Base-by-base conservation (phyloP, 2,329 filamentous ascomycete genomes). In the Alternaria gansuensis region DNA sequence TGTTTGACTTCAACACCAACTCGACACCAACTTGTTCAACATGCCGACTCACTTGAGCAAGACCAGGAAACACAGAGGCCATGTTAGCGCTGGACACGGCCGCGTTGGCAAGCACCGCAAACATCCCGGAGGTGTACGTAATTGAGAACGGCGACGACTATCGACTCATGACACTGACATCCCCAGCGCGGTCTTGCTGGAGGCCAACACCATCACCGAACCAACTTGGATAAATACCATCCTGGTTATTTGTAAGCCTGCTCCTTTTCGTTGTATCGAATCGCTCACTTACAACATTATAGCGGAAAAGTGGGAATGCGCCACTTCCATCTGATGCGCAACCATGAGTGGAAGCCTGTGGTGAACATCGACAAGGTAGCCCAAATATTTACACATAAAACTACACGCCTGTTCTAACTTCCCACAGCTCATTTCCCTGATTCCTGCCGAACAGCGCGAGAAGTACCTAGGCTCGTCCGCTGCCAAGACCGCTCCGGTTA, bases 61-160 rank as follows among this genome's bases (percentile, higher is more conserved):
- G 64, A 77, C 74, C 57, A 62, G 74, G 57, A 76, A 76, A 64
- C 74, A 76, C 87, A 93, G 94, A 87, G 94, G 94, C 83, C 92
- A 99, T 86, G 95, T 99, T 81, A 96, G 91, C 80, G 92, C 93
- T 87, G 51, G 95, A 87, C 89, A 98, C 84, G 94, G 95, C 87
- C 94, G 94, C 88, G 83, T 98, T 81, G 95, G 95, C 82, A 98
- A 98, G 91, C 93, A 97, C 90, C 87, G 95, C 81, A 98, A 99
- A 80, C 86, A 88, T 77, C 88, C 88, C 78, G 87, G 88, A 87
- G 88, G 71, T 71, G 48, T 49, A 49, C 43, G 44, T 36, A 34
- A 7, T 10, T 34, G 5, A 3, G 33, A 34, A 34, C 17, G 17
- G 17, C 17, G 17, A 17, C 17, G 17, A 17, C 17, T 17, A 17